Evolutionary conservation across 1,284 basidiomycete species (phyloP).

Genomic region (Trichosporon inkin): DNA sequence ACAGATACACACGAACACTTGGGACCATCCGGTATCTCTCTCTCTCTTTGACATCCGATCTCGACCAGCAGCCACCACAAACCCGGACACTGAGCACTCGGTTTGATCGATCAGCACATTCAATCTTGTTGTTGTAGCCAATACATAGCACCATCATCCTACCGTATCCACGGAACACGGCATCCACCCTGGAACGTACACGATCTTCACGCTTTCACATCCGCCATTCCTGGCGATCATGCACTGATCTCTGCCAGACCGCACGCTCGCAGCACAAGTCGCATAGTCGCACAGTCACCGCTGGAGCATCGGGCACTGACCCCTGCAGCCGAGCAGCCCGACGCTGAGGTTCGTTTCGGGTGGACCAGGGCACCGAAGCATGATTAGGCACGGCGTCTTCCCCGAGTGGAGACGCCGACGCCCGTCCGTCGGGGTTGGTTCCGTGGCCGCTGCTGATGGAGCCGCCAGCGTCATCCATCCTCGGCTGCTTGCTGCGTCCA

Average conservation of each 20-base stretch:
- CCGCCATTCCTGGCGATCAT: neutral
- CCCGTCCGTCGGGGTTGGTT: neutral
- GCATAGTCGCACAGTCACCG: too few species aligned
- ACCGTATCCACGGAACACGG: conserved; percentile 1
- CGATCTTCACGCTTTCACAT: neutral
- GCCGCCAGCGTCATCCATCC: conserved; percentile 1
- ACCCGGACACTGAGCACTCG: neutral
- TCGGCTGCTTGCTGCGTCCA: neutral
- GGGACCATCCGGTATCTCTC: neutral
- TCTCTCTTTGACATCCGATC: neutral
- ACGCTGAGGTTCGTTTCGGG: neutral
- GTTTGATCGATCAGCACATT: neutral
- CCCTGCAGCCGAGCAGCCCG: neutral
- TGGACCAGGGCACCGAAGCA: conserved; percentile 1
- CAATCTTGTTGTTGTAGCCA: conserved; percentile 10
- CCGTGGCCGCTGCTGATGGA: neutral
- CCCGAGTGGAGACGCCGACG: neutral
- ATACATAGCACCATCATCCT: conserved; percentile 5
- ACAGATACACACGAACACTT: conserved; percentile 8
- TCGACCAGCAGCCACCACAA: neutral
- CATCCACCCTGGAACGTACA: neutral
- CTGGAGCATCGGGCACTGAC: too few species aligned
- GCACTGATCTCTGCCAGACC: neutral
- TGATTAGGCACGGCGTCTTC: neutral
- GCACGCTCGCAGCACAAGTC: too few species aligned